phyloP scores from a whole-genome alignment of 164 flowering plant genomes.

The Warburgia ugandensis region DNA sequence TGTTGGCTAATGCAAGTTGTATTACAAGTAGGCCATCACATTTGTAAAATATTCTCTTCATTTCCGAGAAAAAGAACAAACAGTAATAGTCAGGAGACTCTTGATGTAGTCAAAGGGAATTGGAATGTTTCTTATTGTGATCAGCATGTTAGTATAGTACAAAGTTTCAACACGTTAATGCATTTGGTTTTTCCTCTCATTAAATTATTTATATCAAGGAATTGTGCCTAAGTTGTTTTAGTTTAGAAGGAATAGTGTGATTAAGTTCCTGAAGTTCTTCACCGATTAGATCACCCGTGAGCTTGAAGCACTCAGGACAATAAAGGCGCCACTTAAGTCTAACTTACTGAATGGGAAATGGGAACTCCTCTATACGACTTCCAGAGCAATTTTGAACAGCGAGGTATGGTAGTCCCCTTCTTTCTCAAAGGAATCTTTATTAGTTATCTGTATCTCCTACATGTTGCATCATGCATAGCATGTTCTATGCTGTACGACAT shows the following conservation, averaged over 20 bases:
- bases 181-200: no score
- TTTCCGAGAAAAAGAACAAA: no score
- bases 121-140: no score
- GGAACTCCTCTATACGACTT: conserved; percentile 93
- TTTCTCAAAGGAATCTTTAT: neutral
- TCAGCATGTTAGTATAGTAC: no score
- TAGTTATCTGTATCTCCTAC: neutral
- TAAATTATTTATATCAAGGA: no score
- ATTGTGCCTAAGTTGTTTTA: neutral
- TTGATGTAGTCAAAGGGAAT: no score
- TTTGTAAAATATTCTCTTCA: no score
- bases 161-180: no score
- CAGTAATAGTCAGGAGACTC: no score
- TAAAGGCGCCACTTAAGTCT: conserved; percentile 76
- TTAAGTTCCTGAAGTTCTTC: no score
- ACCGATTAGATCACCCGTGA: conserved; percentile 56
- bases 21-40: no score
- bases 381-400: conserved; percentile 68
- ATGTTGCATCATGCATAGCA: neutral
- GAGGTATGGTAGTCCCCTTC: conserved; percentile 29
- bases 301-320: conserved; percentile 65
- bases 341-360: conserved; percentile 78
- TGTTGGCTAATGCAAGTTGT: no score
- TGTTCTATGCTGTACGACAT: neutral
- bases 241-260: neutral